These are phyloP conservation scores for Nyctanthes arbortristis DNA, from an alignment of 257 asterid genomes.

Conservation along the genomic window DNA sequence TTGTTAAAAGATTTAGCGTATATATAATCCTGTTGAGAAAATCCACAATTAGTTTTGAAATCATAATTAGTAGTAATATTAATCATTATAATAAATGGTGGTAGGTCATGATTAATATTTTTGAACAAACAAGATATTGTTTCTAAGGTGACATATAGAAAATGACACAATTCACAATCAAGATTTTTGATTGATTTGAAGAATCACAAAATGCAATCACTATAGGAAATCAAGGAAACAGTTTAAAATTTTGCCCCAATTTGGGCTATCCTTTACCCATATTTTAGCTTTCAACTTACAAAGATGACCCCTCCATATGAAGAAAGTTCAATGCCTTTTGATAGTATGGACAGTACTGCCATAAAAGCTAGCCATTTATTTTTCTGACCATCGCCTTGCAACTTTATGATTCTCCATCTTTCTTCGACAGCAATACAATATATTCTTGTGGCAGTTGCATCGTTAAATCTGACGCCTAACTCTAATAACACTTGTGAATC, in stretches of 20 bases:
- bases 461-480: too few species aligned
- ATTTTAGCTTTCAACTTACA: conserved; percentile 19
- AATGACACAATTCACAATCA: conserved; percentile 27
- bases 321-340: conserved; percentile 20
- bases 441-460: too few species aligned
- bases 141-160: conserved; percentile 16
- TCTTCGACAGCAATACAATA: too few species aligned
- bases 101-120: conserved; percentile 17
- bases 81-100: conserved; percentile 27
- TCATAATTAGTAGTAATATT: conserved; percentile 10
- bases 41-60: background rate
- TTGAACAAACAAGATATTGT: conserved; percentile 18
- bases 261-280: conserved; percentile 18
- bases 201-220: conserved; percentile 15
- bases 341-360: too few species aligned
- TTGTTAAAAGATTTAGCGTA: conserved; percentile 3
- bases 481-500: too few species aligned
- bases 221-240: conserved; percentile 28
- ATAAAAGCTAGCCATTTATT: too few species aligned
- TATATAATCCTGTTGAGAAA: background rate
- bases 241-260: conserved; percentile 26
- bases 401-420: too few species aligned
- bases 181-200: conserved; percentile 19
- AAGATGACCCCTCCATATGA: conserved; percentile 21
- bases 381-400: too few species aligned